Percentiles rank a stretch among this genome's conserved stretches.
These are phyloP conservation scores for Glarea lozoyensis DNA, from an alignment of 495 filamentous ascomycete genomes.

Conservation along the genomic window DNA sequence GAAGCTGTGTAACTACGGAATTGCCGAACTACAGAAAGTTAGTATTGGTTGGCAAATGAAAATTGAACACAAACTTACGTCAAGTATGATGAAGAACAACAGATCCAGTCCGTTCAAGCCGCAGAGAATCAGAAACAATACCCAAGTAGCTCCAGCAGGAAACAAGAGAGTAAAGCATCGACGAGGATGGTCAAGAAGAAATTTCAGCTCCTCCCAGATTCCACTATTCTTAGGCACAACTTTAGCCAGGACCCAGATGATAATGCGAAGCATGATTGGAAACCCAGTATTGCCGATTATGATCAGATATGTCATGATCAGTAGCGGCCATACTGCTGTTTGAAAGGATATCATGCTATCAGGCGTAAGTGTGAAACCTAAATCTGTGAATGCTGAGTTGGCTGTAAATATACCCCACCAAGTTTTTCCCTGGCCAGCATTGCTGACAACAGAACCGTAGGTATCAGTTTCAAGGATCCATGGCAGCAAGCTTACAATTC, in stretches of 20 bases:
- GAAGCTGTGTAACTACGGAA: conserved; percentile 46
- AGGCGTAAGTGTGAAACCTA: conserved; percentile 79
- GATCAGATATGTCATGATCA: conserved; percentile 73
- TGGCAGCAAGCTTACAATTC: conserved; percentile 57
- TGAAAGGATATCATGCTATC: conserved; percentile 90
- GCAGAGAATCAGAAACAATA: conserved; percentile 82
- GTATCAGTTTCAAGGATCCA: conserved; percentile 62
- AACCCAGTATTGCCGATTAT: conserved; percentile 93
- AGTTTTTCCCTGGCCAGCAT: conserved; percentile 49
- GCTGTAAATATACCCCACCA: conserved; percentile 94
- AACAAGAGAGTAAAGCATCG: conserved; percentile 93
- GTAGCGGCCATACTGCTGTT: conserved; percentile 59
- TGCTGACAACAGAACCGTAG: conserved; percentile 52
- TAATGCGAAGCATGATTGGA: conserved; percentile 81
- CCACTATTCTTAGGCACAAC: conserved; percentile 48
- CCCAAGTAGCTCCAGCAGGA: conserved; percentile 86
- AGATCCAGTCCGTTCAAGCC: conserved; percentile 74
- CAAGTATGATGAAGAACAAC: conserved; percentile 82
- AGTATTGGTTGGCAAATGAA: background rate
- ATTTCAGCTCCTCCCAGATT: conserved; percentile 79
- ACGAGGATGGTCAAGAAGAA: conserved; percentile 87
- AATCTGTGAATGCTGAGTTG: conserved; percentile 79
- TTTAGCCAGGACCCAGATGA: conserved; percentile 69
- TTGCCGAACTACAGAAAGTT: conserved; percentile 53
- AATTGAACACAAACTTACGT: conserved; percentile 47